Evolutionary conservation across 225 moss, liverwort and hornwort genomes (phyloP).

Genomic region (Pseudisothecium myosuroides): DNA sequence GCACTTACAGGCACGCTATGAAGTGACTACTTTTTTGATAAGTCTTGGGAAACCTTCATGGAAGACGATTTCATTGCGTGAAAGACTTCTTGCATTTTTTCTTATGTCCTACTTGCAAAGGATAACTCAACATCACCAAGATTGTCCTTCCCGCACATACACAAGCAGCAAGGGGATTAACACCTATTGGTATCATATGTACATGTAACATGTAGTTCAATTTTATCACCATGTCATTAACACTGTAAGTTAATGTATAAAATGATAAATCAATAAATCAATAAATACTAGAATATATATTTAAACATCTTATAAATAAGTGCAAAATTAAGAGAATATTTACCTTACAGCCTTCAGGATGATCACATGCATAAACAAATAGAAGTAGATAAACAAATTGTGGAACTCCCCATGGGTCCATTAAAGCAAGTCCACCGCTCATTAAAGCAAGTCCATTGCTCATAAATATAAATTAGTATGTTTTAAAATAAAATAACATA

Average conservation of each 20-base stretch:
- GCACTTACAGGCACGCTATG: neutral
- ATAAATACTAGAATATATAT: too few relatives aligned
- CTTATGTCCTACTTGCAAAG: too few relatives aligned
- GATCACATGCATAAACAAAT: neutral
- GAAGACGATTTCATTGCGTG: neutral
- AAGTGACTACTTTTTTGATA: neutral
- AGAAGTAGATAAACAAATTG: neutral
- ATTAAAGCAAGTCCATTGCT: too few relatives aligned
- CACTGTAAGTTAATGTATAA: too few relatives aligned
- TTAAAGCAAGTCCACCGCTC: neutral
- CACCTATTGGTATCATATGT: too few relatives aligned
- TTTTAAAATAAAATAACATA: neutral
- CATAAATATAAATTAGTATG: too few relatives aligned
- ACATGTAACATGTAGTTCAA: too few relatives aligned
- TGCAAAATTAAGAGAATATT: neutral
- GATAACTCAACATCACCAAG: too few relatives aligned
- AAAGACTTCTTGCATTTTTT: neutral
- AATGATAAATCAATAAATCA: too few relatives aligned
- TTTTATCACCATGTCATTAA: too few relatives aligned
- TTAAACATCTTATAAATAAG: neutral
- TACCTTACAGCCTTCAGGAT: neutral
- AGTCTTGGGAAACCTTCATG: neutral
- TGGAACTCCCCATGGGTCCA: neutral
- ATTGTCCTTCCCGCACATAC: too few relatives aligned
- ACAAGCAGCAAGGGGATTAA: too few relatives aligned